phyloP scores from a whole-genome alignment of 495 filamentous ascomycete genomes.

The Penicillium angulare region DNA sequence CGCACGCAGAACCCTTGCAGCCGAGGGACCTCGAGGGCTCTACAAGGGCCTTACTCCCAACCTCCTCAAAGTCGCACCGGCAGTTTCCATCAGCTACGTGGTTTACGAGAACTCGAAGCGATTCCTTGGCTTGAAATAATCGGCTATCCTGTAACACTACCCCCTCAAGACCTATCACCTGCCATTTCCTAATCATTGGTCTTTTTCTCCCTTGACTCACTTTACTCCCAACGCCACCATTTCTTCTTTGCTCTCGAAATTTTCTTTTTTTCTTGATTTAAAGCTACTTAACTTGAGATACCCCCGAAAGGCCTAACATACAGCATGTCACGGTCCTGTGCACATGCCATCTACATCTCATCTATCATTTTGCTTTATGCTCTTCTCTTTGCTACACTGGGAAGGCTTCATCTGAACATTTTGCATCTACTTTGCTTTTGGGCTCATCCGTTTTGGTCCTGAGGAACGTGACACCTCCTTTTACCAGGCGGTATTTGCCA shows the following conservation, averaged over 20 bases:
- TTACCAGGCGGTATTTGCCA: background rate
- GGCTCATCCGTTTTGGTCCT: background rate
- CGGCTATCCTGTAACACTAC: conserved; percentile 1
- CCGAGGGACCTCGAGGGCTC: conserved; percentile 82
- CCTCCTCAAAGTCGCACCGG: conserved; percentile 92
- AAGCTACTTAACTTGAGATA: conserved; percentile 25
- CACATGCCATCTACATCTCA: background rate
- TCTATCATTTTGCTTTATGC: background rate
- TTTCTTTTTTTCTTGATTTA: conserved; percentile 4
- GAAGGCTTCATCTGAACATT: background rate
- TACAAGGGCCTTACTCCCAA: conserved; percentile 97
- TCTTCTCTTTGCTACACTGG: background rate
- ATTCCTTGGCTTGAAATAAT: conserved; percentile 65
- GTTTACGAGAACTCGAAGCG: conserved; percentile 95
- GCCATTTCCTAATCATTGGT: background rate
- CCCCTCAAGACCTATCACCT: background rate
- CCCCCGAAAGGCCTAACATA: conserved; percentile 20
- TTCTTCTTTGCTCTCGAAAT: conserved; percentile 10
- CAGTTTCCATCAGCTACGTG: conserved; percentile 95
- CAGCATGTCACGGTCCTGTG: background rate
- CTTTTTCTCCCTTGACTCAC: background rate
- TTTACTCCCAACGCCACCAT: background rate
- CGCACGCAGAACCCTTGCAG: conserved; percentile 70
- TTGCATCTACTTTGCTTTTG: background rate
- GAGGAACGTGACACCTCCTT: background rate